Evolutionary conservation across 2,329 filamentous ascomycete genomes (phyloP), one percentile per base, ranked within the genome.

Genomic region (Botryotinia narcissicola): DNA sequence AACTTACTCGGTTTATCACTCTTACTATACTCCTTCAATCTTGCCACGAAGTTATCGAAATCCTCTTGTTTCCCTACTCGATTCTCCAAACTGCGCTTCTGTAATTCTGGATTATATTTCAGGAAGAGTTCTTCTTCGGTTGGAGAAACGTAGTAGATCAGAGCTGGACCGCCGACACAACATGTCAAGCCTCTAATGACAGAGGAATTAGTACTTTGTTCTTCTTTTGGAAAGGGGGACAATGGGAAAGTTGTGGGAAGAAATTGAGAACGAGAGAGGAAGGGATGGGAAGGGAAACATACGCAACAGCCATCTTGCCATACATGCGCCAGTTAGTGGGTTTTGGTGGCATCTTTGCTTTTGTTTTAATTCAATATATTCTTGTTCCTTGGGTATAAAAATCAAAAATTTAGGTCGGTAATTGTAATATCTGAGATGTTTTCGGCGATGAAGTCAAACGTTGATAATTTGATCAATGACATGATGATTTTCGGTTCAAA

Each of bases 71-170:
- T 88, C 81, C 92, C 89, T 73, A 91, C 87, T 29, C 94, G 89
- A 74, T 91, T 89, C 82, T 95, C 94, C n/a, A 97, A 85, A 75
- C 93, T 94, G 80, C 92, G 89, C 82, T 93, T 93, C 81, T 96
- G 93, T n/a, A 99, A 88, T 48, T 98, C 96, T 0, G 95, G 95
- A 82, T 95, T 98, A 85, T 98, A 98, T 83, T 88, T 90, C 85
- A 93, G 87, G 86, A 97, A 94, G 60, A 99, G 87, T 84, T 98
- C 94, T 83, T 98, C 96, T 78, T 98, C 94, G 20, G 92, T 92
- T 3, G 96, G 96, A 63, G 88, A 88, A 64, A 97, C 84, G 82
- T 90, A 97, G 83, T 91, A 89, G 61, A 95, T 92, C 71, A 98
- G 85, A 25, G 92, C 91, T 37, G 96, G 96, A 5, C 96, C 96